These are phyloP conservation scores for Circinella umbellata DNA, from an alignment of 371 early-diverging fungal species.

Conservation along the genomic window DNA sequence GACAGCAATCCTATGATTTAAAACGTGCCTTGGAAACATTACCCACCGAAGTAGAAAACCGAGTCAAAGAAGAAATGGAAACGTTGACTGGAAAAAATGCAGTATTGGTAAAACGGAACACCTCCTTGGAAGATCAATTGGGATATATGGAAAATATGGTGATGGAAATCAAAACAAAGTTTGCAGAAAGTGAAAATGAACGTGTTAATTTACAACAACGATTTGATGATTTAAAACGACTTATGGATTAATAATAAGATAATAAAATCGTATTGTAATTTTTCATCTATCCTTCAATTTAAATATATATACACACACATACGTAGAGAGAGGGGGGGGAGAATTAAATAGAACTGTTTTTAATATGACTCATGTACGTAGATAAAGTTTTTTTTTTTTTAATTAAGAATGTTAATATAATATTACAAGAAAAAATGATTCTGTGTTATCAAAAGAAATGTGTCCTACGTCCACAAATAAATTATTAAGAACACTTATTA, in stretches of 20 bases:
- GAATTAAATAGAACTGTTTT: too few species aligned
- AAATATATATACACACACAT: too few species aligned
- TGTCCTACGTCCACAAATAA: too few species aligned
- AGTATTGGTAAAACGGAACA: constrained; percentile 72
- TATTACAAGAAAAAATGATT: too few species aligned
- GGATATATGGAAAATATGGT: constrained; percentile 75
- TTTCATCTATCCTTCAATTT: too few species aligned
- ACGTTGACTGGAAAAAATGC: constrained; percentile 80
- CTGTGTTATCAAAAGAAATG: too few species aligned
- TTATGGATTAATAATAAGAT: constrained; percentile 11
- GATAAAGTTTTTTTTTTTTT: too few species aligned
- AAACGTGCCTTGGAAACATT: constrained; percentile 59
- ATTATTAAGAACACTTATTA: too few species aligned
- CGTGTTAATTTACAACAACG: constrained; percentile 65
- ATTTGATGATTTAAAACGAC: constrained; percentile 58
- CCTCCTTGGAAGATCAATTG: constrained; percentile 77
- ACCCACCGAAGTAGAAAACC: constrained; percentile 70
- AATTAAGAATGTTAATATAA: too few species aligned
- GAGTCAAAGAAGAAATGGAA: constrained; percentile 81
- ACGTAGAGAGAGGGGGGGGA: too few species aligned
- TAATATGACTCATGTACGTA: too few species aligned
- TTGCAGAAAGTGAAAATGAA: constrained; percentile 80
- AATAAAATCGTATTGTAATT: not conserved
- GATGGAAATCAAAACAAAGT: constrained; percentile 72
- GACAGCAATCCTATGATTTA: constrained; percentile 60